phyloP scores from a whole-genome alignment of 164 flowering plant species.

The Dillenia turbinata region DNA sequence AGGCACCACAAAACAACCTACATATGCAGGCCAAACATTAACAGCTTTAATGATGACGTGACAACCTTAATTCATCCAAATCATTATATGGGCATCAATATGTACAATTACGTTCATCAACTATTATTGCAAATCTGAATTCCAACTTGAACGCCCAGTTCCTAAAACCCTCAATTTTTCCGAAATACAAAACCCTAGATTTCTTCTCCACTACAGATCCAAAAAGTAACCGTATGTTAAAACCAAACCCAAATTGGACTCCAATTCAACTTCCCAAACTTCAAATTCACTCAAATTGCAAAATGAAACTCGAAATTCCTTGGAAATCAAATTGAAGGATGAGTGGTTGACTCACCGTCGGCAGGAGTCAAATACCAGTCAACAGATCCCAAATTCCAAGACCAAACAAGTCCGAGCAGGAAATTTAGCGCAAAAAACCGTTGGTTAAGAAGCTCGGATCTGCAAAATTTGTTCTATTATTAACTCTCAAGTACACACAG shows the following conservation, averaged over 20 bases:
- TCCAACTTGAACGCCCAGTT: no score
- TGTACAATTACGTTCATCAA: no score
- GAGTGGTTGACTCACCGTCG: slow-evolving; percentile 7
- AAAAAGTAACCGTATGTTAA: slow-evolving; percentile 2
- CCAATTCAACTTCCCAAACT: background rate
- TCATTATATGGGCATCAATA: no score
- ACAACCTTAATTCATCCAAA: no score
- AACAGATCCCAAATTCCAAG: background rate
- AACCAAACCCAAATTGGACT: slow-evolving; percentile 9
- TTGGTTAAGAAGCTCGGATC: slow-evolving; percentile 25
- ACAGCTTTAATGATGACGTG: no score
- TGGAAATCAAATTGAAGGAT: background rate
- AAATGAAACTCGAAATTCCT: background rate
- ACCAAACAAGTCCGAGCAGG: background rate
- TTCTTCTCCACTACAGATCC: slow-evolving; percentile 2
- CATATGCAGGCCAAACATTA: no score
- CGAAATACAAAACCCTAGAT: slow-evolving; percentile 20
- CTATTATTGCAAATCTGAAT: no score
- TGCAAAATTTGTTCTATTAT: slow-evolving; percentile 16
- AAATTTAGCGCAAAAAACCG: slow-evolving; percentile 9
- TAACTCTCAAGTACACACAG: slow-evolving; percentile 1
- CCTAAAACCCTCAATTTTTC: no score
- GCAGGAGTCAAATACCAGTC: slow-evolving; percentile 3
- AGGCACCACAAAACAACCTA: no score
- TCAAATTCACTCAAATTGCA: background rate